Evolutionary conservation across 257 asterid genomes (phyloP).

Genomic region (Plectranthus barbatus): DNA sequence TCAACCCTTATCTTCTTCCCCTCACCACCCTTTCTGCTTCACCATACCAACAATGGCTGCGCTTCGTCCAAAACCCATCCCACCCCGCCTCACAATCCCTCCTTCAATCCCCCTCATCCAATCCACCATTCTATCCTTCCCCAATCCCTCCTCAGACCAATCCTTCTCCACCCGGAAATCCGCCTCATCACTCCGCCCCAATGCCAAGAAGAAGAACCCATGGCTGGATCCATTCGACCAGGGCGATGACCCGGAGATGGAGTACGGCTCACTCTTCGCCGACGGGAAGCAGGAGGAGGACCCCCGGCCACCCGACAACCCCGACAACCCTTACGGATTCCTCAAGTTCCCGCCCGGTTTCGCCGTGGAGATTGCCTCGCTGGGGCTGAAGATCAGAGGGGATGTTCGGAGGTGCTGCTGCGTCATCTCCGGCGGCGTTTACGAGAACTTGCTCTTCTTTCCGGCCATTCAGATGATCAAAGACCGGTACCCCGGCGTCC

Average conservation of each 20-base stretch:
- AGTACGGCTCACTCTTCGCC: slow-evolving; percentile 45
- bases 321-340: slow-evolving; percentile 68
- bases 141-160: not conserved
- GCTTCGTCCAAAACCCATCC: slow-evolving; percentile 35
- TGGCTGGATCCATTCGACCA: slow-evolving; percentile 87
- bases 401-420: slow-evolving; percentile 89
- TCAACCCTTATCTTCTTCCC: slow-evolving; percentile 6
- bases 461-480: slow-evolving; percentile 79
- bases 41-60: slow-evolving; percentile 36
- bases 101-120: slow-evolving; percentile 28
- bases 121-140: slow-evolving; percentile 21
- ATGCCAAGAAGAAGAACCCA: slow-evolving; percentile 50
- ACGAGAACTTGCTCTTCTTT: slow-evolving; percentile 68
- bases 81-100: slow-evolving; percentile 28
- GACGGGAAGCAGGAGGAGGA: slow-evolving; percentile 88
- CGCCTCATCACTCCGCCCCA: slow-evolving; percentile 19
- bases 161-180: too few relatives aligned
- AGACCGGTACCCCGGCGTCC: slow-evolving; percentile 86
- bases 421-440: slow-evolving; percentile 71
- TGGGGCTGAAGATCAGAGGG: slow-evolving; percentile 64
- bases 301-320: slow-evolving; percentile 72
- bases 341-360: slow-evolving; percentile 75
- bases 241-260: slow-evolving; percentile 78
- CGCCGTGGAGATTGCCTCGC: slow-evolving; percentile 63
- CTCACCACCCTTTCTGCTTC: too few relatives aligned